Conservation (phyloP, 352 stramenopile genomes). For the Pythium myriotylum region DNA sequence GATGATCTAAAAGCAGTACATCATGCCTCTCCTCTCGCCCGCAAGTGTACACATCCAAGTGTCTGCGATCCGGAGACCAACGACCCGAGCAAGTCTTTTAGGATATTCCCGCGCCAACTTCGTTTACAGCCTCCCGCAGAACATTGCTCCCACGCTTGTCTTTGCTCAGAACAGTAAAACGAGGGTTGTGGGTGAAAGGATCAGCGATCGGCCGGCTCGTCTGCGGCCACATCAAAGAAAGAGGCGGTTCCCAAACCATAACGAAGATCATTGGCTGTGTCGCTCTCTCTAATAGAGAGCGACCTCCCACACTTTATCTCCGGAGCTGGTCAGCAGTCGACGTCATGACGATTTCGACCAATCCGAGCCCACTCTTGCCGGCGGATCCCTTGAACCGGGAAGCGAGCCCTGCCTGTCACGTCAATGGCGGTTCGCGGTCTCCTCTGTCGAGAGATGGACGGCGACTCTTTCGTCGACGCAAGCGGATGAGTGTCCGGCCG, state of each 20-base stretch:
- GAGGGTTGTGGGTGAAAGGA: neutral
- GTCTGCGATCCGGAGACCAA: too few species aligned
- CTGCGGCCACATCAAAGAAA: neutral
- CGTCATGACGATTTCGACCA: neutral
- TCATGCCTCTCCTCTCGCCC: too few species aligned
- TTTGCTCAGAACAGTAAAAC: neutral
- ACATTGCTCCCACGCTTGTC: neutral
- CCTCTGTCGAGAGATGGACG: too few species aligned
- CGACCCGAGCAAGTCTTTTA: too few species aligned
- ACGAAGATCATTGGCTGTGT: neutral
- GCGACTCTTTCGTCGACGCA: too few species aligned
- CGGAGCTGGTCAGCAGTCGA: neutral
- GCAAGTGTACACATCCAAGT: too few species aligned
- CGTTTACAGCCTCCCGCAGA: neutral
- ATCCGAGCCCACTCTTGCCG: neutral
- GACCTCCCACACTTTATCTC: neutral
- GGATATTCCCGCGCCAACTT: too few species aligned
- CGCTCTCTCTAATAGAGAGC: neutral
- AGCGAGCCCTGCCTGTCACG: too few species aligned
- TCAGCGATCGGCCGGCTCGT: neutral
- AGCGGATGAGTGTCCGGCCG: too few species aligned
- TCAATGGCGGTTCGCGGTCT: too few species aligned
- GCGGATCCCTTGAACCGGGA: too few species aligned
- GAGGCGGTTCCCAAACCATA: neutral
- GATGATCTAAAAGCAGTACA: too few species aligned